Evolutionary conservation across 805 yeast species (phyloP).

Genomic region (Ogataea pignaliae): DNA sequence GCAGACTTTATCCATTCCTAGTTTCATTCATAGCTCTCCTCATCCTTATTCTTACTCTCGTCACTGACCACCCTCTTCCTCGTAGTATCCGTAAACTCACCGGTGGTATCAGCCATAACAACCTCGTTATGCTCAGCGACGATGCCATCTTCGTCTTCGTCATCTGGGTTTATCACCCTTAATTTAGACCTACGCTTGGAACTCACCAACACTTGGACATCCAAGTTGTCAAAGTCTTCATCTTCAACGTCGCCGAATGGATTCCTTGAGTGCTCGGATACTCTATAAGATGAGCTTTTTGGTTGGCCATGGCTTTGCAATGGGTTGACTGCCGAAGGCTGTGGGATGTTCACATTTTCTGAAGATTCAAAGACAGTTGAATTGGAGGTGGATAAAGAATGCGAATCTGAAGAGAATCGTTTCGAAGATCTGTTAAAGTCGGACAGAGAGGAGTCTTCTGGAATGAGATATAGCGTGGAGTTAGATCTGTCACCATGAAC

Average conservation of each 20-base stretch:
- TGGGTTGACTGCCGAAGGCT: not conserved
- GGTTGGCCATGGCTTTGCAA: not conserved
- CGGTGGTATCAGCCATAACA: not conserved
- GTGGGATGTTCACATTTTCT: conserved; percentile 4
- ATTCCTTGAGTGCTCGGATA: conserved; percentile 9
- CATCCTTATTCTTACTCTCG: conserved; percentile 19
- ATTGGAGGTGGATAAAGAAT: not conserved
- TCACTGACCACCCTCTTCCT: conserved; percentile 28
- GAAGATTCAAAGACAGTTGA: conserved; percentile 15
- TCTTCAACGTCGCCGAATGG: conserved; percentile 26
- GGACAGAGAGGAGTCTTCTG: conserved; percentile 20
- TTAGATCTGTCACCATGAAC: conserved; percentile 6
- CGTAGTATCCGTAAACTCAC: conserved; percentile 7
- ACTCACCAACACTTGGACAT: conserved; percentile 69
- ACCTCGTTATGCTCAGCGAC: not conserved
- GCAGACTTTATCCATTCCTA: too few species aligned
- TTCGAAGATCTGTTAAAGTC: conserved; percentile 8
- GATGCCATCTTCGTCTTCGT: conserved; percentile 1
- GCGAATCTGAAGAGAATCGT: not conserved
- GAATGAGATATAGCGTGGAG: conserved; percentile 23
- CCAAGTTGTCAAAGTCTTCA: conserved; percentile 45
- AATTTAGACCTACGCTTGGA: conserved; percentile 57
- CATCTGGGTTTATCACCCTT: conserved; percentile 54
- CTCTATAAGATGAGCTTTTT: not conserved
- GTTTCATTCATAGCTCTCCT: conserved; percentile 8